A percentile compares a stretch with the other conserved stretches of the same genome.
phyloP scores from a whole-genome alignment of 371 early-diverging fungal species.

The Mucor sp. region DNA sequence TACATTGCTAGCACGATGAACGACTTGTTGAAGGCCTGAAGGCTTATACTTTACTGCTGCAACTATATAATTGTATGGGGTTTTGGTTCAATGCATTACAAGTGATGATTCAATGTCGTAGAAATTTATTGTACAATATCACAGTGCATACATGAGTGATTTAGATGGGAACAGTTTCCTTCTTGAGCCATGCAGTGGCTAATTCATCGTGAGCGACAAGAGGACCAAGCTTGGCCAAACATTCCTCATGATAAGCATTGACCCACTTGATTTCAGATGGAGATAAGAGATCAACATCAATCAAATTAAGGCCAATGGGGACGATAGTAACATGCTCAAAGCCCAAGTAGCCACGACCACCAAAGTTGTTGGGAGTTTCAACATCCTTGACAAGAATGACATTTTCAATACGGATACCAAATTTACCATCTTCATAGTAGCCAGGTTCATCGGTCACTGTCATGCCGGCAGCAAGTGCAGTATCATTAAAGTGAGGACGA shows the following conservation, averaged over 20 bases:
- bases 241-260: constrained; percentile 80
- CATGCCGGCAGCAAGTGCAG: constrained; percentile 82
- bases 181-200: constrained; percentile 79
- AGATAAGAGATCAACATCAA: constrained; percentile 70
- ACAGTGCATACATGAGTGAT: background rate
- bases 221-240: constrained; percentile 75
- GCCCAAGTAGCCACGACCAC: constrained; percentile 75
- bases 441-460: constrained; percentile 97
- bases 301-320: constrained; percentile 79
- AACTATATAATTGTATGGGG: too few species aligned
- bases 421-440: constrained; percentile 96
- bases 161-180: constrained; percentile 64
- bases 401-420: constrained; percentile 99
- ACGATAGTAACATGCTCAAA: constrained; percentile 93
- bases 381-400: constrained; percentile 71
- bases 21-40: too few species aligned
- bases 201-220: constrained; percentile 65
- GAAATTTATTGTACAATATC: background rate
- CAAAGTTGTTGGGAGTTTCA: constrained; percentile 79
- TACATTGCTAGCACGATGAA: too few species aligned
- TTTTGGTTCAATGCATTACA: too few species aligned
- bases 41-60: too few species aligned
- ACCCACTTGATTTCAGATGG: constrained; percentile 82
- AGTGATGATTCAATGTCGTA: background rate
- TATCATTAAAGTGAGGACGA: constrained; percentile 72